These are phyloP conservation scores for Fraxinus nigra DNA, from an alignment of 305 asterid genomes.

Conservation along the genomic window DNA sequence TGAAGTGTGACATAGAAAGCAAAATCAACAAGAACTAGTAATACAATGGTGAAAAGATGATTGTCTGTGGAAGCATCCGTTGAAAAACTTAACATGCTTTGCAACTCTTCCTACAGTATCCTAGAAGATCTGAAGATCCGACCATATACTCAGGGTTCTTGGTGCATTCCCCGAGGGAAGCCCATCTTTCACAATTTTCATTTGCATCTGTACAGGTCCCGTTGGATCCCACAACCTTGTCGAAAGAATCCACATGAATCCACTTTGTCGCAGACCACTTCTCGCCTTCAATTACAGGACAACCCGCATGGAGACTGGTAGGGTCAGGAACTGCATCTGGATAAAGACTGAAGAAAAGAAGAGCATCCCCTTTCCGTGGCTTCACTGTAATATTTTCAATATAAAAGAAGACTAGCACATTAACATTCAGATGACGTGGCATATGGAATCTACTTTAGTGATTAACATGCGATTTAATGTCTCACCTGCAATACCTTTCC, in stretches of 20 bases:
- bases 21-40: not conserved
- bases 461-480: constrained; percentile 12
- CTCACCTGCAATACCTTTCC: constrained; percentile 86
- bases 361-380: constrained; percentile 94
- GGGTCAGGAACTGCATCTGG: constrained; percentile 78
- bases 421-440: not conserved
- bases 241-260: constrained; percentile 91
- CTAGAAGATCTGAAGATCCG: constrained; percentile 77
- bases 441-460: not conserved
- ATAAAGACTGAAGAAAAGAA: constrained; percentile 75
- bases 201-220: constrained; percentile 52
- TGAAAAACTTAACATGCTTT: constrained; percentile 51
- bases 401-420: not conserved
- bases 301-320: constrained; percentile 83
- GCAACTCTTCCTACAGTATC: constrained; percentile 92
- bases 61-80: constrained; percentile 4
- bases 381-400: constrained; percentile 51
- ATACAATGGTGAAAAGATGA: not conserved
- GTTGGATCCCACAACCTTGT: constrained; percentile 50
- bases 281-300: constrained; percentile 93
- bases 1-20: constrained; percentile 5
- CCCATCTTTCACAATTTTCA: constrained; percentile 84
- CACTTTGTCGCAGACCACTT: constrained; percentile 99
- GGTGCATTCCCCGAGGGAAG: constrained; percentile 88
- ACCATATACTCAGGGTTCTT: constrained; percentile 88